These are phyloP conservation scores for Sordariomycetes sp. DNA, from an alignment of 2,329 filamentous ascomycete species.

Conservation along the genomic window DNA sequence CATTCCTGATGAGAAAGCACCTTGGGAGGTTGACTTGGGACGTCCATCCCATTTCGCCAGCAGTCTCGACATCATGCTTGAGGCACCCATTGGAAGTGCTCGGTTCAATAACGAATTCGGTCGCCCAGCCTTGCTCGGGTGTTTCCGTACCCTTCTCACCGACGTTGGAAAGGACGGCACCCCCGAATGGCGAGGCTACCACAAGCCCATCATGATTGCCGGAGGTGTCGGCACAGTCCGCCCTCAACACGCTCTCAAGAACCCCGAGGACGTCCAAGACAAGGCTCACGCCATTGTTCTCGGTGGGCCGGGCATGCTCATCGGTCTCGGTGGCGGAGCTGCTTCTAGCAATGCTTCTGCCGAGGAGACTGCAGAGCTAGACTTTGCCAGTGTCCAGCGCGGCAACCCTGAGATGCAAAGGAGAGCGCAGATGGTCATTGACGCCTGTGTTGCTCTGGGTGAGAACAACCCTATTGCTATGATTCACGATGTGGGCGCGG, in stretches of 20 bases:
- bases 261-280: constrained; percentile 65
- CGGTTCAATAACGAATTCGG: constrained; percentile 98
- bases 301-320: constrained; percentile 94
- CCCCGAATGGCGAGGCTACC: constrained; percentile 77
- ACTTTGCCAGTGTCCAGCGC: constrained; percentile 95
- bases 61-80: constrained; percentile 93
- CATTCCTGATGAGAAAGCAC: constrained; percentile 72
- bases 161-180: constrained; percentile 33
- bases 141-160: constrained; percentile 83
- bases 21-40: constrained; percentile 89
- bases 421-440: constrained; percentile 95
- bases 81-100: constrained; percentile 90
- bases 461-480: constrained; percentile 84
- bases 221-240: constrained; percentile 89
- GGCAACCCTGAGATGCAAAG: constrained; percentile 96
- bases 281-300: constrained; percentile 91
- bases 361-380: constrained; percentile 82
- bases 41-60: constrained; percentile 88
- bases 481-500: constrained; percentile 95
- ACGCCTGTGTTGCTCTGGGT: constrained; percentile 80
- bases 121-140: constrained; percentile 76
- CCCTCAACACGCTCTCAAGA: constrained; percentile 84
- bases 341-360: constrained; percentile 85
- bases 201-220: constrained; percentile 98
- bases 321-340: constrained; percentile 89